Conservation (phyloP, 2,329 filamentous ascomycete species). For the Microsporum ferrugineum region DNA sequence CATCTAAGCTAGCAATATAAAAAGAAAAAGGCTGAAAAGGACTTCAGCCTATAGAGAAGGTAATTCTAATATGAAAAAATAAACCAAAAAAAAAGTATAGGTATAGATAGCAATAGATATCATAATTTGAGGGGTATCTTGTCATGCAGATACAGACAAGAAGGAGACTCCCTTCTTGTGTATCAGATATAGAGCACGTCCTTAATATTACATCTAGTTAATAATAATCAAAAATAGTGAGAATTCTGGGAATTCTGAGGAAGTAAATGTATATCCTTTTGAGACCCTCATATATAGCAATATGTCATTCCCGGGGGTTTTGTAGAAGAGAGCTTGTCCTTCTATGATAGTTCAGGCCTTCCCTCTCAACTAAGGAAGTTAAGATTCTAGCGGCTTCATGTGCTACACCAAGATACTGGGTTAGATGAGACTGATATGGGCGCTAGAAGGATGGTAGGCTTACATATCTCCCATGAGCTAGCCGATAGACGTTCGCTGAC, state of each 20-base stretch:
- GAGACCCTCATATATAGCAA: not conserved
- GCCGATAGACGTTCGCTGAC: constrained; percentile 10
- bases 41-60: not conserved
- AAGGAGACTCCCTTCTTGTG: not conserved
- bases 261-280: not conserved
- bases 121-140: not conserved
- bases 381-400: constrained; percentile 14
- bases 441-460: not conserved
- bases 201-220: not conserved
- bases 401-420: constrained; percentile 3
- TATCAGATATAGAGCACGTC: not conserved
- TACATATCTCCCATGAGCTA: constrained; percentile 15
- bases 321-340: not conserved
- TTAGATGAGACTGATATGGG: not conserved
- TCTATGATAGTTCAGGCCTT: constrained; percentile 2
- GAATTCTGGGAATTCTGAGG: not conserved
- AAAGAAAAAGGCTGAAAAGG: not conserved
- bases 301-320: not conserved
- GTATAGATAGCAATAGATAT: not conserved
- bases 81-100: not conserved
- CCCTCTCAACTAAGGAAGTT: constrained; percentile 10
- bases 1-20: not conserved
- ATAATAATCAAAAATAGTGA: not conserved
- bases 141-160: not conserved
- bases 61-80: not conserved